phyloP scores from a whole-genome alignment of 1,284 basidiomycete genomes.

The Takashimella tepidaria region DNA sequence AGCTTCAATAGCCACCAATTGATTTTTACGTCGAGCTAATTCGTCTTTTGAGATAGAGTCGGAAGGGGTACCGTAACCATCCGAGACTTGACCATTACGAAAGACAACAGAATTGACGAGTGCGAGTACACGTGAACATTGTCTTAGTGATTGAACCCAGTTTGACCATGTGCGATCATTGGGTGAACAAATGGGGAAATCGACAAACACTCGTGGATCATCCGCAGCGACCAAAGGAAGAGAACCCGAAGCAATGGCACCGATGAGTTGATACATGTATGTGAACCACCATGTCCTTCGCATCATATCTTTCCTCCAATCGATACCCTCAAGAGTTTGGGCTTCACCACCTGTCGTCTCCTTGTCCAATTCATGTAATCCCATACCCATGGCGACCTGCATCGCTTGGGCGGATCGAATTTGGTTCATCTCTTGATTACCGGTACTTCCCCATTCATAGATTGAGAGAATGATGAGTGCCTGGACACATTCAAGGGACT shows the following conservation, averaged over 20 bases:
- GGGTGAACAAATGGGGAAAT: constrained; percentile 42
- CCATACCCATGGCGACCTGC: constrained; percentile 43
- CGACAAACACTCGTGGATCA: constrained; percentile 39
- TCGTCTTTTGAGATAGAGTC: not conserved
- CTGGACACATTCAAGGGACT: constrained; percentile 40
- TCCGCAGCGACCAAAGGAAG: constrained; percentile 32
- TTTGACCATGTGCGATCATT: constrained; percentile 43
- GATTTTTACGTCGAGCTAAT: constrained; percentile 1
- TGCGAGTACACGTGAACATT: constrained; percentile 33
- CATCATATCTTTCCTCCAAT: constrained; percentile 43
- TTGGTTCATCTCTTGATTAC: constrained; percentile 29
- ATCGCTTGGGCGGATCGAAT: constrained; percentile 29
- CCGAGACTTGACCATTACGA: not conserved
- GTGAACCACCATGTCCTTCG: constrained; percentile 47
- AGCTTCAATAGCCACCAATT: constrained; percentile 39
- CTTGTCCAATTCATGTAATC: constrained; percentile 42
- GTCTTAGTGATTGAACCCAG: constrained; percentile 39
- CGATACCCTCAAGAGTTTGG: constrained; percentile 36
- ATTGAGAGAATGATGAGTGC: constrained; percentile 40
- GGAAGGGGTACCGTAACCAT: not conserved
- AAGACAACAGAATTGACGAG: constrained; percentile 40
- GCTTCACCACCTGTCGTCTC: constrained; percentile 10
- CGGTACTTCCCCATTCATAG: constrained; percentile 46
- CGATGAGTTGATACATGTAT: constrained; percentile 37
- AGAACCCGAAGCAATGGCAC: constrained; percentile 29